Percentiles rank a stretch among this genome's conserved stretches.
Conservation (phyloP, 139 green algal genomes). For the Chlamydomonas incerta region DNA sequence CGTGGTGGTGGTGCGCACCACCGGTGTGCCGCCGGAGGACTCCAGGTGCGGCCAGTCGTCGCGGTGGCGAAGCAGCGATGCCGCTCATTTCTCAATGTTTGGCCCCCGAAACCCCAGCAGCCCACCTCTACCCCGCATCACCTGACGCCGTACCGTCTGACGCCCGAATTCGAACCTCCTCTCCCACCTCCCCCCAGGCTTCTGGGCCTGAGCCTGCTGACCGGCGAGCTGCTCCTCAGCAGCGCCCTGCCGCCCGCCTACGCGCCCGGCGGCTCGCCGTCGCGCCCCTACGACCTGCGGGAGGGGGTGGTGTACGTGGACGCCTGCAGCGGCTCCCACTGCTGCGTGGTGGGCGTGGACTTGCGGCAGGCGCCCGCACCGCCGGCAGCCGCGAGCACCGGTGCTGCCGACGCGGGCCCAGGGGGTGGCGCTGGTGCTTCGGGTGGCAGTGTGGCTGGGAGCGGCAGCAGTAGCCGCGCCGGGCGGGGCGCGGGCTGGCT, state of each 20-base stretch:
- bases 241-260: neutral
- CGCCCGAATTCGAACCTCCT: too few relatives aligned
- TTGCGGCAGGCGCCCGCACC: too few relatives aligned
- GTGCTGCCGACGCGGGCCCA: too few relatives aligned
- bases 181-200: neutral
- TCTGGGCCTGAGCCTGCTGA: slow-evolving; percentile 11
- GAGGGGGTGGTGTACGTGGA: slow-evolving; percentile 33
- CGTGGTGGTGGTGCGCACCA: slow-evolving; percentile 10
- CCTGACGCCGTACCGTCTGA: too few relatives aligned
- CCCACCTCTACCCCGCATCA: too few relatives aligned
- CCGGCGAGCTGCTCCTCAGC: neutral
- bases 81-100: too few relatives aligned
- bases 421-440: neutral
- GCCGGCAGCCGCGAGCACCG: neutral
- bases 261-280: neutral
- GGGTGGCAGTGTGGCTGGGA: too few relatives aligned
- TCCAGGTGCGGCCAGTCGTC: too few relatives aligned
- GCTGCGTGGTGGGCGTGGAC: slow-evolving; percentile 21
- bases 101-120: too few relatives aligned
- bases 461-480: neutral
- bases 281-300: slow-evolving; percentile 20
- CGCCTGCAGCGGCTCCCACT: slow-evolving; percentile 10
- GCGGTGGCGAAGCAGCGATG: too few relatives aligned
- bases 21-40: neutral
- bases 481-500: too few relatives aligned